phyloP scores from a whole-genome alignment of 768 basidiomycete genomes.

The Kwoniella europaea region DNA sequence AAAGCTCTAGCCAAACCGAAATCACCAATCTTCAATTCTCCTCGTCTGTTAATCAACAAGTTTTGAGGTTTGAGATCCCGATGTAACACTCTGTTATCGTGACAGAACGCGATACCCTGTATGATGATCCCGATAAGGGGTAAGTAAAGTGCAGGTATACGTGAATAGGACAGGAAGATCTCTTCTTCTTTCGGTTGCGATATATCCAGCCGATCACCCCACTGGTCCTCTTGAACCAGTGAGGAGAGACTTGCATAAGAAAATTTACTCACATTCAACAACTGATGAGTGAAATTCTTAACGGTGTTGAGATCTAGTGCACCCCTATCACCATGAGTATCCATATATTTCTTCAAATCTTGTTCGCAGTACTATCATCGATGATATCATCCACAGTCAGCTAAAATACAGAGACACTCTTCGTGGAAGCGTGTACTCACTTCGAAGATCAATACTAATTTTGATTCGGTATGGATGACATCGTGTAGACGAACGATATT shows the following conservation, averaged over 20 bases:
- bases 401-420: no score
- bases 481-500: slow-evolving; percentile 98
- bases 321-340: slow-evolving; percentile 92
- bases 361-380: slow-evolving; percentile 77
- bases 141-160: background rate
- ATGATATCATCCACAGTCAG: no score
- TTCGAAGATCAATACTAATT: slow-evolving; percentile 97
- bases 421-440: slow-evolving; percentile 33
- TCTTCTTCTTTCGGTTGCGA: background rate
- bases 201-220: background rate
- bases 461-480: slow-evolving; percentile 98
- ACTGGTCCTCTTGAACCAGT: background rate
- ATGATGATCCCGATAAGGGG: background rate
- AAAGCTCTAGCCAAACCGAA: slow-evolving; percentile 97
- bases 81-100: slow-evolving; percentile 96
- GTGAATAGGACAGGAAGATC: background rate
- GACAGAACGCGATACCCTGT: slow-evolving; percentile 91
- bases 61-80: slow-evolving; percentile 99
- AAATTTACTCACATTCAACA: slow-evolving; percentile 67
- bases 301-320: slow-evolving; percentile 86
- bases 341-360: slow-evolving; percentile 99
- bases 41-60: slow-evolving; percentile 93
- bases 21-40: slow-evolving; percentile 95
- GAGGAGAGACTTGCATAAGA: background rate
- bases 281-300: slow-evolving; percentile 96